Base-by-base conservation (phyloP, 2,329 filamentous ascomycete species). In the Rhexocercosporidium sp. region DNA sequence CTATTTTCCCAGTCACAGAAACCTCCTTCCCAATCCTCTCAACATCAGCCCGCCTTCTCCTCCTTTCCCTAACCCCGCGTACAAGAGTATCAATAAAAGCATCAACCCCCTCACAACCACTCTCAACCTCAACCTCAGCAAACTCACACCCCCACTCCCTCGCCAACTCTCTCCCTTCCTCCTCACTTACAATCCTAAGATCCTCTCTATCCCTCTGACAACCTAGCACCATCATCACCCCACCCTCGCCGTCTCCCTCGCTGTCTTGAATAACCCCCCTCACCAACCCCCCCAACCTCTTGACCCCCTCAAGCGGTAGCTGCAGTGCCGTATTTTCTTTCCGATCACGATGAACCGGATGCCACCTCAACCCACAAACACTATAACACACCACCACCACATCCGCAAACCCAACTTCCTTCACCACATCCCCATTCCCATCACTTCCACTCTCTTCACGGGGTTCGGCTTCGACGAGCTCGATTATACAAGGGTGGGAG, bases 331-430 rank as follows among this genome's bases (percentile, higher is more conserved):
- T n/a, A n/a, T n/a, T n/a, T n/a, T n/a, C n/a, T n/a, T n/a, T n/a
- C n/a, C n/a, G n/a, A 16, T 53, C 49, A 2, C 49, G 14, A 53
- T 53, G 25, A 12, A 53, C 9, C n/a, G 25, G 27, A 53, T 53
- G 49, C 49, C 49, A 53, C 31, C 49, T 53, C 49, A 53, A 53
- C 49, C 49, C 49, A 53, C 49, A 53, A 14, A 53, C 29, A 31
- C 49, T 53, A n/a, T 53, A 53, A 16, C 29, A 25, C 7, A 53
- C 3, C 7, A 29, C 25, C 25, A 53, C 49, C 14, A 27, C 49
- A 53, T 53, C 49, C 25, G 49, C 49, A 31, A 31, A n/a, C 49
- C 25, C 25, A 27, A 53, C 31, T 16, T 53, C 49, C 18, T 8
- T 31, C 14, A 53, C 2, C 7, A 53, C 31, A 1, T 53, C 49